These are phyloP conservation scores for Draba incana DNA, from an alignment of 345 rosid genomes.

Conservation along the genomic window DNA sequence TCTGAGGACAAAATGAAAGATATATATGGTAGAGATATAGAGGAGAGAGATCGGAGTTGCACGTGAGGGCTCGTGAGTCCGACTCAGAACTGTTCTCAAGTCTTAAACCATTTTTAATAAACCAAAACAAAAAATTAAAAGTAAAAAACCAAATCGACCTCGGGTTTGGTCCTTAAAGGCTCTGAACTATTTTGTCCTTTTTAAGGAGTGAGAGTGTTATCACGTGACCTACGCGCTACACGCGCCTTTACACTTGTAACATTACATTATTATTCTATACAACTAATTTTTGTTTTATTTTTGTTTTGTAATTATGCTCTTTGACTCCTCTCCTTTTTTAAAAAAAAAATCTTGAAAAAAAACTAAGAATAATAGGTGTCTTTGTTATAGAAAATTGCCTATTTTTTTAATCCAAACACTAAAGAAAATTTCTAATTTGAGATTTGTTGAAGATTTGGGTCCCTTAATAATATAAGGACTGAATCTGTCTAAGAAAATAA, in stretches of 20 bases:
- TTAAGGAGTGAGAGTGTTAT: constrained; percentile 25
- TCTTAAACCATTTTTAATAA: constrained; percentile 26
- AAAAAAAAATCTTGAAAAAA: background rate
- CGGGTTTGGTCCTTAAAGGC: constrained; percentile 39
- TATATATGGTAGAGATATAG: constrained; percentile 25
- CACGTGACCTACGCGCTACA: constrained; percentile 47
- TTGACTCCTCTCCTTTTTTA: background rate
- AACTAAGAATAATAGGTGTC: constrained; percentile 2
- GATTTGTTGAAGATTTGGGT: constrained; percentile 25
- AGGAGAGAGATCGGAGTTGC: constrained; percentile 21
- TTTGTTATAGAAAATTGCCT: background rate
- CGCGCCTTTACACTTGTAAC: constrained; percentile 45
- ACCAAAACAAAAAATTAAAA: too few species aligned
- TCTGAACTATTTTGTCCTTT: constrained; percentile 43
- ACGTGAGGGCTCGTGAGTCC: constrained; percentile 50
- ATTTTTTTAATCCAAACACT: background rate
- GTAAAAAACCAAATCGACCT: constrained; percentile 42
- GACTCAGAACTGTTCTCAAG: constrained; percentile 32
- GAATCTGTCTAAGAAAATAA: background rate
- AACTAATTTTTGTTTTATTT: background rate
- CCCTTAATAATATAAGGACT: constrained; percentile 22
- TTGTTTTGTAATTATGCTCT: constrained; percentile 18
- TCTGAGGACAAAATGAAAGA: constrained; percentile 23
- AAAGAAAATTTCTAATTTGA: background rate
- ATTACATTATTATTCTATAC: background rate